phyloP scores from a whole-genome alignment of 2,329 filamentous ascomycete species.

The Pestalotiopsis sp. region DNA sequence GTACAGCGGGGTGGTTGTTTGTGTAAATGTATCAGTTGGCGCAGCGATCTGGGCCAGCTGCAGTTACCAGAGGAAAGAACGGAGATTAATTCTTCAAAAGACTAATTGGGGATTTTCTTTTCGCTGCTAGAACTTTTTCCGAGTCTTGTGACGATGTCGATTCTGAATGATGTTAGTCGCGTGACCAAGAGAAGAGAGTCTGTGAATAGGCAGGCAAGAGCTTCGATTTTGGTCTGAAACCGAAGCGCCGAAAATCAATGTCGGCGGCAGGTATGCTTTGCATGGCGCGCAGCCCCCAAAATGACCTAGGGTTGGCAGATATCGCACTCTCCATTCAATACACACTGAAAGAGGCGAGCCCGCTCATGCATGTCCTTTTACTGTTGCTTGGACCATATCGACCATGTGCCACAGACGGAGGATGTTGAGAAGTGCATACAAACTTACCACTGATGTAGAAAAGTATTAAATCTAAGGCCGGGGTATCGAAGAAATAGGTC shows the following conservation, averaged over 20 bases:
- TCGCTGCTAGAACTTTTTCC: neutral
- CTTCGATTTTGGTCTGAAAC: neutral
- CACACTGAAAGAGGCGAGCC: neutral
- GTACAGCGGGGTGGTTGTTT: neutral
- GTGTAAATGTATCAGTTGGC: neutral
- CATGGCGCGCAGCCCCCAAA: neutral
- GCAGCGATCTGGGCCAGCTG: neutral
- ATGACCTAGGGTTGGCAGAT: neutral
- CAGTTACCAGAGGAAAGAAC: neutral
- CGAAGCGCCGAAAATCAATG: neutral
- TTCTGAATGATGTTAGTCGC: neutral
- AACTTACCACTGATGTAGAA: constrained; percentile 29
- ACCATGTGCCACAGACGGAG: neutral
- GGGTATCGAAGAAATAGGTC: constrained; percentile 35
- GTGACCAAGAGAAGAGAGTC: neutral
- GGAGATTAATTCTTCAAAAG: neutral
- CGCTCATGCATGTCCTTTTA: neutral
- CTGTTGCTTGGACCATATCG: neutral
- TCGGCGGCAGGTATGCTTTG: neutral
- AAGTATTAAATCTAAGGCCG: constrained; percentile 34
- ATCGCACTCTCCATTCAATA: neutral
- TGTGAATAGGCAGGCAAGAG: neutral
- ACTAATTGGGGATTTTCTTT: neutral
- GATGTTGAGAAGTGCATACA: constrained; percentile 8
- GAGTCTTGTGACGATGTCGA: neutral